Evolutionary conservation across 2,329 filamentous ascomycete genomes (phyloP).

Genomic region (Pseudogymnoascus sp.): DNA sequence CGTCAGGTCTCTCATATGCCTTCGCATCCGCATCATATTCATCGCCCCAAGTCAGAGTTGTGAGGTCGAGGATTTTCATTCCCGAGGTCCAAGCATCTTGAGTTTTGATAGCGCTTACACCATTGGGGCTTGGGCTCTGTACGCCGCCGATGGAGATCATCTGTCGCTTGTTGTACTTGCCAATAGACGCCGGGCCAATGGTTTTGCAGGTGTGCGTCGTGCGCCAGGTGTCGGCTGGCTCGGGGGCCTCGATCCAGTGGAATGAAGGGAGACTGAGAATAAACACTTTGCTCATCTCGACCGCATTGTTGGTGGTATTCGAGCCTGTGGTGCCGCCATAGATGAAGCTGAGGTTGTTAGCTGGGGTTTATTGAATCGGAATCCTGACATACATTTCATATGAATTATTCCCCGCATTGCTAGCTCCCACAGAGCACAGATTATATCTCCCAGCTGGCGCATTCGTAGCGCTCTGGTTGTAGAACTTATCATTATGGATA

Average conservation of each 20-base stretch:
- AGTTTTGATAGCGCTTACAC: neutral
- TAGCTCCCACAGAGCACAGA: constrained; percentile 10
- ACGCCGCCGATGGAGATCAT: constrained; percentile 17
- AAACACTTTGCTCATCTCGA: constrained; percentile 14
- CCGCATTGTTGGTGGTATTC: neutral
- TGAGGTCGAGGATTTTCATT: constrained; percentile 18
- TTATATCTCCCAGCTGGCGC: constrained; percentile 5
- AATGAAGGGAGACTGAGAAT: constrained; percentile 19
- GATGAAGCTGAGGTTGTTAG: constrained; percentile 10
- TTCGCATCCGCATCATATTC: constrained; percentile 11
- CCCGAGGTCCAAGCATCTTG: constrained; percentile 4
- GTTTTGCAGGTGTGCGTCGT: constrained; percentile 13
- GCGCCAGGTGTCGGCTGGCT: constrained; percentile 12
- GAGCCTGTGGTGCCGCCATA: constrained; percentile 7
- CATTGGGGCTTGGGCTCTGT: neutral
- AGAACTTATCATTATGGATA: constrained; percentile 12
- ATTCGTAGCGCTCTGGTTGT: constrained; percentile 12
- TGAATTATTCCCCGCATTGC: constrained; percentile 11
- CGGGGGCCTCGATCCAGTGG: constrained; percentile 16
- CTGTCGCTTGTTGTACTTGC: constrained; percentile 11
- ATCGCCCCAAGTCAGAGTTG: constrained; percentile 13
- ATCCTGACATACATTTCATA: constrained; percentile 15
- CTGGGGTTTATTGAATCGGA: neutral
- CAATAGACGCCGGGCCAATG: constrained; percentile 11
- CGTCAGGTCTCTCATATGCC: constrained; percentile 13